These are phyloP conservation scores for Beauveria sp. DNA, from an alignment of 2,329 filamentous ascomycete species.

Conservation along the genomic window DNA sequence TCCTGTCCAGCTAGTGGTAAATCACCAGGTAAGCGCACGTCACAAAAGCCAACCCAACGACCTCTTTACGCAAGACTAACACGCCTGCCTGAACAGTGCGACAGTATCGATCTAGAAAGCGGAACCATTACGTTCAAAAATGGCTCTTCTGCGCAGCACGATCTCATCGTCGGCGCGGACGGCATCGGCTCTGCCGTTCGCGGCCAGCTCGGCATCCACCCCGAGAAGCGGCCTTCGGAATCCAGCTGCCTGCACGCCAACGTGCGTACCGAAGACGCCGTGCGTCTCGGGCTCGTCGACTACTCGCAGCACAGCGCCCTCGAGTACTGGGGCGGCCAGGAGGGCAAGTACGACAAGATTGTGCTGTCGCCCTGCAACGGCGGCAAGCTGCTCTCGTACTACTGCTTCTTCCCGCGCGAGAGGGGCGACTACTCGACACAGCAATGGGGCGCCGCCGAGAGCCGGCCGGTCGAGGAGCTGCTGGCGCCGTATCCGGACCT, in stretches of 20 bases:
- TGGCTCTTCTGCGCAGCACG: slow-evolving; percentile 41
- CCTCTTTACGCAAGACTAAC: neutral
- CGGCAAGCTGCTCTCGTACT: slow-evolving; percentile 58
- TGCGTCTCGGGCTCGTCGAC: slow-evolving; percentile 52
- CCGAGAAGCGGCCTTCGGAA: slow-evolving; percentile 51
- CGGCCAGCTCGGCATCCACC: slow-evolving; percentile 52
- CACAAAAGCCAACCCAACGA: neutral
- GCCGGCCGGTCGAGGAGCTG: slow-evolving; percentile 47
- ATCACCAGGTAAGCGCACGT: slow-evolving; percentile 39
- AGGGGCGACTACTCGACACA: slow-evolving; percentile 54
- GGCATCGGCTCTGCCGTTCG: slow-evolving; percentile 61
- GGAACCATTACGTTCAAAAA: slow-evolving; percentile 47
- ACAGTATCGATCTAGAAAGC: slow-evolving; percentile 43
- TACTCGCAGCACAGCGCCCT: slow-evolving; percentile 54
- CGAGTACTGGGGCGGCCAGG: slow-evolving; percentile 64
- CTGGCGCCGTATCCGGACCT: slow-evolving; percentile 48
- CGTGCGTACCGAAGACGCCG: slow-evolving; percentile 53
- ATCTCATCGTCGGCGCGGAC: slow-evolving; percentile 57
- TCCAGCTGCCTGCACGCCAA: slow-evolving; percentile 59
- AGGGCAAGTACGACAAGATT: slow-evolving; percentile 59
- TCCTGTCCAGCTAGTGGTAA: slow-evolving; percentile 47
- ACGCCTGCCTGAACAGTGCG: slow-evolving; percentile 29
- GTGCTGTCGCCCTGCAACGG: slow-evolving; percentile 62
- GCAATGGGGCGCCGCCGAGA: slow-evolving; percentile 48
- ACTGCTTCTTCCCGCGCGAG: slow-evolving; percentile 57